A percentile compares a stretch with the other conserved stretches of the same genome.
These are phyloP conservation scores for Tulasnella sp. DNA, from an alignment of 768 basidiomycete genomes.

Conservation along the genomic window DNA sequence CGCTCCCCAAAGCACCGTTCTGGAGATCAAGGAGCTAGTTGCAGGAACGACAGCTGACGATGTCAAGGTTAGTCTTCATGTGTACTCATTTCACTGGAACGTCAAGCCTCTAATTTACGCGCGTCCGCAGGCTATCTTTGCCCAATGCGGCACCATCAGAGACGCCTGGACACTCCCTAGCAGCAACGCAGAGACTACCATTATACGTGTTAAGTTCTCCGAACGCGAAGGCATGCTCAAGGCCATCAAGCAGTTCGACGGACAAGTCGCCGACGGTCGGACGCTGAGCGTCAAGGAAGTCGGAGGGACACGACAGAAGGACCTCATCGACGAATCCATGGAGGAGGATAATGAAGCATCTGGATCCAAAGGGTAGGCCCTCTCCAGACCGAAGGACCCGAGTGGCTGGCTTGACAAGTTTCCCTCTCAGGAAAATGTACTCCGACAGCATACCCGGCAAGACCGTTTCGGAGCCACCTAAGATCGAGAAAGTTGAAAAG, in stretches of 20 bases:
- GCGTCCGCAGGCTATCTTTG: conserved; percentile 8
- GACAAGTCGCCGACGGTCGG: conserved; percentile 13
- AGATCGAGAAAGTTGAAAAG: conserved; percentile 7
- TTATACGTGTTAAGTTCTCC: conserved; percentile 14
- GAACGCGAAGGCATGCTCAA: conserved; percentile 10
- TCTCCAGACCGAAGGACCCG: neutral
- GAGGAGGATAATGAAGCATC: conserved; percentile 5
- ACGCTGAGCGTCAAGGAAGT: conserved; percentile 16
- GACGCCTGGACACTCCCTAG: conserved; percentile 14
- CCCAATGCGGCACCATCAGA: conserved; percentile 13
- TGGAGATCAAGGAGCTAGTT: conserved; percentile 17
- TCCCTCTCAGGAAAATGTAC: conserved; percentile 17
- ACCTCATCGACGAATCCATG: neutral
- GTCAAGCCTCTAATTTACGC: neutral
- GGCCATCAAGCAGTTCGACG: conserved; percentile 18
- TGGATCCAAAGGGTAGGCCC: conserved; percentile 12
- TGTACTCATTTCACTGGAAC: neutral
- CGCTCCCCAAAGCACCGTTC: conserved; percentile 1
- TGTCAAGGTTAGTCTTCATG: conserved; percentile 7
- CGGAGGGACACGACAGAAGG: neutral
- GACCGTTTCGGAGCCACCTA: conserved; percentile 7
- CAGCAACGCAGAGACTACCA: conserved; percentile 5
- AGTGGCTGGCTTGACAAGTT: neutral
- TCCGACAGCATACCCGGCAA: conserved; percentile 10
- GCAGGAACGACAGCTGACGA: conserved; percentile 13